phyloP scores from a whole-genome alignment of 805 yeast genomes.

The Maudiozyma pseudohumilis region DNA sequence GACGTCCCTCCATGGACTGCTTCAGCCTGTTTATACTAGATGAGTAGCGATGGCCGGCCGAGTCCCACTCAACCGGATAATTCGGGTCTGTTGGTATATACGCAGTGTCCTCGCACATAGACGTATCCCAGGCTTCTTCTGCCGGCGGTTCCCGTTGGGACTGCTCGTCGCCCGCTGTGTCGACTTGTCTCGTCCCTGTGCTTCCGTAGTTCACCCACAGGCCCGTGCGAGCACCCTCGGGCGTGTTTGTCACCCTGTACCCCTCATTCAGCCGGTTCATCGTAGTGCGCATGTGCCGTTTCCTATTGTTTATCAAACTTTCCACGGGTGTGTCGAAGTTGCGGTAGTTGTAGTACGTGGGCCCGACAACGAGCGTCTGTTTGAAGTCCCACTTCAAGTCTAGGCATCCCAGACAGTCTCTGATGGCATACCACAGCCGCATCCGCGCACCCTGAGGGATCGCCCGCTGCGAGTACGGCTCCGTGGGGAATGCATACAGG shows the following conservation, averaged over 20 bases:
- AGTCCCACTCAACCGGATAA: slow-evolving; percentile 27
- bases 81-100: slow-evolving; percentile 26
- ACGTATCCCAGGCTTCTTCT: slow-evolving; percentile 22
- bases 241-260: too few relatives aligned
- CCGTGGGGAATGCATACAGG: slow-evolving; percentile 72
- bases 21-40: slow-evolving; percentile 17
- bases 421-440: slow-evolving; percentile 49
- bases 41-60: slow-evolving; percentile 21
- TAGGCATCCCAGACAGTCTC: slow-evolving; percentile 66
- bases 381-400: slow-evolving; percentile 76
- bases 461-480: slow-evolving; percentile 51
- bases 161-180: background rate
- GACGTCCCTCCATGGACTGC: too few relatives aligned
- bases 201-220: slow-evolving; percentile 56
- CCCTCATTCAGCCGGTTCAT: slow-evolving; percentile 75
- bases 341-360: slow-evolving; percentile 68
- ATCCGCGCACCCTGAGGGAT: slow-evolving; percentile 66
- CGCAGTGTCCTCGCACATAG: slow-evolving; percentile 10
- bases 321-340: slow-evolving; percentile 68
- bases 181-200: too few relatives aligned
- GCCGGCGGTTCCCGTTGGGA: background rate
- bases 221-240: too few relatives aligned
- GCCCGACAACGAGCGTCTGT: slow-evolving; percentile 50
- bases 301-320: slow-evolving; percentile 37
- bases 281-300: slow-evolving; percentile 54